These are phyloP conservation scores for Solanum appendiculatum DNA, from an alignment of 257 asterid species.

Conservation along the genomic window DNA sequence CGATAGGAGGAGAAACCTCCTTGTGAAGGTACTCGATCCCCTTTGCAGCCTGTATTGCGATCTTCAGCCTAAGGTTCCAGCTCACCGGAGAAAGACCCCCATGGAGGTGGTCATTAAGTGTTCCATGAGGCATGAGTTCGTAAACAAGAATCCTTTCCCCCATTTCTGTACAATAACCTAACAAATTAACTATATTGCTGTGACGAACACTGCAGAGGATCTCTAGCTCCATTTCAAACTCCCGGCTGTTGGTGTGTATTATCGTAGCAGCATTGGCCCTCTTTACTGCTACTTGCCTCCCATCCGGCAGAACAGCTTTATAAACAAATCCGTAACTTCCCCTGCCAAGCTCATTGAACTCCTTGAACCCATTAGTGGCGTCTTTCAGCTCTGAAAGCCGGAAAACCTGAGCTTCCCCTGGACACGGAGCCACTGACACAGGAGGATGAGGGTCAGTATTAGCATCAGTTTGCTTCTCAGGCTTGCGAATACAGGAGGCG, in stretches of 20 bases:
- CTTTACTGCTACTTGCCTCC: conserved; percentile 88
- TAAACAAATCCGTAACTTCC: conserved; percentile 93
- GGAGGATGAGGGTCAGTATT: conserved; percentile 30
- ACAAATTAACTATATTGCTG: conserved; percentile 61
- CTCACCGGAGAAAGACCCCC: conserved; percentile 68
- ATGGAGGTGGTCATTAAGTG: conserved; percentile 90
- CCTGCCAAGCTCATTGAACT: conserved; percentile 88
- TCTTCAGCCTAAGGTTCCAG: conserved; percentile 69
- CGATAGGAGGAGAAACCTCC: conserved; percentile 69
- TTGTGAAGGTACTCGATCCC: conserved; percentile 79
- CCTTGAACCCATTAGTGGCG: conserved; percentile 91
- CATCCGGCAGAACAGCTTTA: conserved; percentile 74
- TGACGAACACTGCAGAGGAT: conserved; percentile 78
- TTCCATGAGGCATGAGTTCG: conserved; percentile 88
- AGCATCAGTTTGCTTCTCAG: conserved; percentile 22
- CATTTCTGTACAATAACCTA: conserved; percentile 94
- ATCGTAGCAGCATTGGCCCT: conserved; percentile 96
- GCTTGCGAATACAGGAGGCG: conserved; percentile 24
- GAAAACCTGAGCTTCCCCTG: conserved; percentile 73
- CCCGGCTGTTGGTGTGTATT: conserved; percentile 72
- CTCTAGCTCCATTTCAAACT: conserved; percentile 77
- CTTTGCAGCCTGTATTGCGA: conserved; percentile 76
- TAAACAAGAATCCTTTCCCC: conserved; percentile 88
- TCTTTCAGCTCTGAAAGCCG: conserved; percentile 88
- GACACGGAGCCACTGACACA: conserved; percentile 41